Percentiles rank a stretch among this genome's conserved stretches.
phyloP scores from a whole-genome alignment of 805 yeast genomes.

The Yarrowia hollandica region DNA sequence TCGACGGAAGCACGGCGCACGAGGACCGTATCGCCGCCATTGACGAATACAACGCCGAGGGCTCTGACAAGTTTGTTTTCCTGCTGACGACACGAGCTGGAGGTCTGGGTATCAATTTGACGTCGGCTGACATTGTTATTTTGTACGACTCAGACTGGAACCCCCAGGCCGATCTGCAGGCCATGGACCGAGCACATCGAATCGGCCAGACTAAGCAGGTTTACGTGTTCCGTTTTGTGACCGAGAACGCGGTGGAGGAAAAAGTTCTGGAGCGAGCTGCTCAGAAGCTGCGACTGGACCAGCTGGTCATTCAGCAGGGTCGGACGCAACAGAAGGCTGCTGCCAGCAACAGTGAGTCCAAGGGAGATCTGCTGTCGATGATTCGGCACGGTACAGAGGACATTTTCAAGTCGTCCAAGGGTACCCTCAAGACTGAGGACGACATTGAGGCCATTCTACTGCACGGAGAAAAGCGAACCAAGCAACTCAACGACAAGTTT shows the following conservation, averaged over 20 bases:
- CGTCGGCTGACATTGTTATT: conserved; percentile 87
- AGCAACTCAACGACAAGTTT: conserved; percentile 74
- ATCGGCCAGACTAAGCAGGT: conserved; percentile 97
- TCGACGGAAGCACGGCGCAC: conserved; percentile 91
- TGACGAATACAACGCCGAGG: conserved; percentile 85
- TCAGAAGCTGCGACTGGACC: conserved; percentile 87
- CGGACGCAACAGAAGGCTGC: conserved; percentile 53
- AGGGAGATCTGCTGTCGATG: conserved; percentile 81
- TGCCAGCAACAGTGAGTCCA: conserved; percentile 43
- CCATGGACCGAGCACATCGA: conserved; percentile 98
- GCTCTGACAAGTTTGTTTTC: conserved; percentile 78
- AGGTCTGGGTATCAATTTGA: conserved; percentile 90
- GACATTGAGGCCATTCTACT: conserved; percentile 83
- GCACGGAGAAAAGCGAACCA: conserved; percentile 80
- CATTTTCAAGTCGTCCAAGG: conserved; percentile 61
- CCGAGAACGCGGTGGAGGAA: conserved; percentile 95
- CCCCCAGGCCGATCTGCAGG: conserved; percentile 96
- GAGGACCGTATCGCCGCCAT: conserved; percentile 91
- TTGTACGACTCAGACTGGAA: conserved; percentile 95
- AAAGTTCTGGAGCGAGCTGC: conserved; percentile 95
- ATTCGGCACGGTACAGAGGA: conserved; percentile 95
- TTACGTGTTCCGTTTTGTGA: conserved; percentile 84
- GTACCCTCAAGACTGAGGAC: conserved; percentile 47
- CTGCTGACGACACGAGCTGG: conserved; percentile 94
- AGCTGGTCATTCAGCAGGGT: conserved; percentile 94